These are phyloP conservation scores for Aspergillus texensis DNA, from an alignment of 2,329 filamentous ascomycete genomes.

Conservation along the genomic window DNA sequence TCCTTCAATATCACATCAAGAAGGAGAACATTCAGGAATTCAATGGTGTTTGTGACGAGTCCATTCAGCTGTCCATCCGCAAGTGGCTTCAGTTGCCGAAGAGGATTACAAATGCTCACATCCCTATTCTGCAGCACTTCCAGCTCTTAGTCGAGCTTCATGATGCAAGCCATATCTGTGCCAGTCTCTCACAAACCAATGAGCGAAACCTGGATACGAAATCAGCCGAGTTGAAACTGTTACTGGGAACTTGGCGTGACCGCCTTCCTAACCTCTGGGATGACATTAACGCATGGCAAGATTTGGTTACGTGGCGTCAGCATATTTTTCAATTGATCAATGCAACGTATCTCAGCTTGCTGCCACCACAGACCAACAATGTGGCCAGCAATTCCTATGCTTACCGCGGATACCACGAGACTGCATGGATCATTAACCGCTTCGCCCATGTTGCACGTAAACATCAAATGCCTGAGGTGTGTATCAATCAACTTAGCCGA, in stretches of 20 bases:
- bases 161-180: conserved; percentile 94
- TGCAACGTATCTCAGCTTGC: conserved; percentile 80
- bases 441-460: conserved; percentile 98
- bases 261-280: conserved; percentile 97
- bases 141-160: conserved; percentile 97
- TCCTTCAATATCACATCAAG: conserved; percentile 92
- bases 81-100: conserved; percentile 99
- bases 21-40: conserved; percentile 81
- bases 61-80: conserved; percentile 92
- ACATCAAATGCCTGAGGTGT: conserved; percentile 94
- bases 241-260: conserved; percentile 94
- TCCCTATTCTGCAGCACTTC: conserved; percentile 94
- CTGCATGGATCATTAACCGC: conserved; percentile 98
- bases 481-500: conserved; percentile 92
- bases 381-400: conserved; percentile 90
- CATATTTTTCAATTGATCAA: conserved; percentile 99
- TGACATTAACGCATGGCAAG: conserved; percentile 99
- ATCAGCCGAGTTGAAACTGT: conserved; percentile 90
- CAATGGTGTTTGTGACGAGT: conserved; percentile 88
- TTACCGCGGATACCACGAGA: conserved; percentile 97
- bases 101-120: conserved; percentile 90
- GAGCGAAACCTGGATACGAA: conserved; percentile 86
- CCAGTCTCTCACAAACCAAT: conserved; percentile 83
- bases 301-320: conserved; percentile 98
- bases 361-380: conserved; percentile 79